Percentiles rank a stretch among this genome's conserved stretches.
Conservation (phyloP, 2,329 filamentous ascomycete genomes). For the Diaporthe citriasiana region DNA sequence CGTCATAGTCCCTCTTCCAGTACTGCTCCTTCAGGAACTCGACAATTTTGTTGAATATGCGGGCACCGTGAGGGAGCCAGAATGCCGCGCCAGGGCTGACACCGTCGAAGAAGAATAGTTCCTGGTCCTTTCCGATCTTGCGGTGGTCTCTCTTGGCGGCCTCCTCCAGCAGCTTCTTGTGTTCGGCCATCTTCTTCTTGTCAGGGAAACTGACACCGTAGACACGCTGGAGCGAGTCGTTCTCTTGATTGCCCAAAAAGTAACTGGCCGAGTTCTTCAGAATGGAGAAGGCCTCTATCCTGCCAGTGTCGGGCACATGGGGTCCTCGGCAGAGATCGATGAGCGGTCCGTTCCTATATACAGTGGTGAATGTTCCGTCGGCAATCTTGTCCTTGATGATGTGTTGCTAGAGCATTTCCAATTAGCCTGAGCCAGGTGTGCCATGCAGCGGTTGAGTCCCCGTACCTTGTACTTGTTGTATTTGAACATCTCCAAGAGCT, state of each 20-base stretch:
- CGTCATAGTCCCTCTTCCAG: slow-evolving; percentile 92
- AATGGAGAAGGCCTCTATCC: slow-evolving; percentile 95
- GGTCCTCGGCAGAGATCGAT: slow-evolving; percentile 97
- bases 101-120: slow-evolving; percentile 97
- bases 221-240: slow-evolving; percentile 96
- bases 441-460: neutral
- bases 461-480: slow-evolving; percentile 93
- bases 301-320: slow-evolving; percentile 92
- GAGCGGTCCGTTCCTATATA: slow-evolving; percentile 92
- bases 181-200: slow-evolving; percentile 93
- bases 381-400: slow-evolving; percentile 95
- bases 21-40: slow-evolving; percentile 88
- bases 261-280: slow-evolving; percentile 81
- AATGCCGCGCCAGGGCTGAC: slow-evolving; percentile 94
- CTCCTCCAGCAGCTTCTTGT: slow-evolving; percentile 96
- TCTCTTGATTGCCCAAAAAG: slow-evolving; percentile 93
- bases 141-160: slow-evolving; percentile 98
- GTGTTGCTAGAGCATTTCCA: slow-evolving; percentile 73
- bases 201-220: slow-evolving; percentile 96
- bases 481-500: slow-evolving; percentile 94
- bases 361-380: slow-evolving; percentile 91
- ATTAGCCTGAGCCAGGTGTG: neutral
- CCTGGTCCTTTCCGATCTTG: slow-evolving; percentile 93
- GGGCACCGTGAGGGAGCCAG: slow-evolving; percentile 91
- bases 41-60: slow-evolving; percentile 92